These are phyloP conservation scores for Amylocarpus encephaloides DNA, from an alignment of 2,329 filamentous ascomycete species.

Conservation along the genomic window DNA sequence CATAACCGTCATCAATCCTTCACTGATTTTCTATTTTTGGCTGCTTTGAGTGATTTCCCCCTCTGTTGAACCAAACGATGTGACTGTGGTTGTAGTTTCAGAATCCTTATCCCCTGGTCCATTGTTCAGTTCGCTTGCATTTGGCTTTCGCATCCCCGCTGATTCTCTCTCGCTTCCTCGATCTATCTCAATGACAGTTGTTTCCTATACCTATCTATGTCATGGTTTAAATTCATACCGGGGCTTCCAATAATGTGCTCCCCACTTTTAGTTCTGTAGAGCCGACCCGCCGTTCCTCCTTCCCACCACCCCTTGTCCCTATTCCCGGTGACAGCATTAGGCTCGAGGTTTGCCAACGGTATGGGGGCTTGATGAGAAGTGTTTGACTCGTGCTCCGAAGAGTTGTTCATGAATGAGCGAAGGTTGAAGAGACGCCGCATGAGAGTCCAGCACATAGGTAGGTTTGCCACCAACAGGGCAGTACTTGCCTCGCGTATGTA, in stretches of 20 bases:
- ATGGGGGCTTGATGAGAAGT: constrained; percentile 5
- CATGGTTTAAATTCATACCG: constrained; percentile 5
- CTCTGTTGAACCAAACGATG: neutral
- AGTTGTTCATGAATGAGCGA: constrained; percentile 18
- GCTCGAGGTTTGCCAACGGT: neutral
- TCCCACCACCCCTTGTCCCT: constrained; percentile 21
- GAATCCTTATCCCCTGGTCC: neutral
- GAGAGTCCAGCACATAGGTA: constrained; percentile 48
- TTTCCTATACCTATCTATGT: constrained; percentile 24
- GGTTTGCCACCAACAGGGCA: constrained; percentile 46
- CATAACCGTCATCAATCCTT: no score
- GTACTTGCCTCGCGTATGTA: constrained; percentile 48
- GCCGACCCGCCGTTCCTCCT: constrained; percentile 2
- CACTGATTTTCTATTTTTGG: no score
- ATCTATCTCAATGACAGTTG: constrained; percentile 19
- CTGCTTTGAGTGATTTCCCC: no score
- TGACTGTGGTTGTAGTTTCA: neutral
- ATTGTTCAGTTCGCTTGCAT: neutral
- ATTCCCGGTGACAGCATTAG: neutral
- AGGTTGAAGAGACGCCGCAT: constrained; percentile 37
- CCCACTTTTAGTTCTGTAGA: constrained; percentile 18
- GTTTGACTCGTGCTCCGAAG: constrained; percentile 1
- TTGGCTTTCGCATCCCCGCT: neutral
- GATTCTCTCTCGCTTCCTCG: constrained; percentile 3
- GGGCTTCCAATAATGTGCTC: constrained; percentile 15